These are phyloP conservation scores for Emergomyces orientalis DNA, from an alignment of 2,329 filamentous ascomycete species.

Conservation along the genomic window DNA sequence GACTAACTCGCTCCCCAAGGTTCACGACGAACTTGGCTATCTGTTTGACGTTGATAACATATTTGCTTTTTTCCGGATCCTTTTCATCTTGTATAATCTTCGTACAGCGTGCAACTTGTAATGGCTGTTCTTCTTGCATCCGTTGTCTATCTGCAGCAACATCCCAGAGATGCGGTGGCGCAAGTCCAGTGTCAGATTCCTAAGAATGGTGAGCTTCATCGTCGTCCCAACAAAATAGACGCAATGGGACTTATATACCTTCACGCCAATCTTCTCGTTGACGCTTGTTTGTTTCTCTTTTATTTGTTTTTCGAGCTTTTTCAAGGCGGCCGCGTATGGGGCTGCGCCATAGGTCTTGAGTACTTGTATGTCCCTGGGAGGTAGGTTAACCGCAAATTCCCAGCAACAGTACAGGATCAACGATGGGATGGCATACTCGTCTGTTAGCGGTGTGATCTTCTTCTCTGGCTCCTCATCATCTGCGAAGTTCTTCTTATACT, in stretches of 20 bases:
- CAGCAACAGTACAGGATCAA: not conserved
- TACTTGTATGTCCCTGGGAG: constrained; percentile 85
- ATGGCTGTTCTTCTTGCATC: constrained; percentile 95
- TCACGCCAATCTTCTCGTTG: constrained; percentile 86
- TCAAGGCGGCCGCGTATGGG: constrained; percentile 84
- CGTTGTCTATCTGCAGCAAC: constrained; percentile 94
- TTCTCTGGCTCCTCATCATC: constrained; percentile 98
- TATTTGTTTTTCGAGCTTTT: constrained; percentile 98
- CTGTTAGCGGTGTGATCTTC: constrained; percentile 95
- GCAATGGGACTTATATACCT: constrained; percentile 23
- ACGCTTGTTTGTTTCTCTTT: constrained; percentile 98
- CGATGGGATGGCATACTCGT: constrained; percentile 60
- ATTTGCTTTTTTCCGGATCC: constrained; percentile 96
- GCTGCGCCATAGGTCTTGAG: constrained; percentile 98
- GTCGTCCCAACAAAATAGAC: not conserved
- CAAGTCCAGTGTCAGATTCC: constrained; percentile 97
- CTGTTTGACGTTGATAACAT: constrained; percentile 99
- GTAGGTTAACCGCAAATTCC: constrained; percentile 22
- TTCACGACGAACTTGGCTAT: constrained; percentile 99
- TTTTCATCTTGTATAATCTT: constrained; percentile 98
- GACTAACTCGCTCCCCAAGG: constrained; percentile 89
- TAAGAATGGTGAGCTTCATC: constrained; percentile 29
- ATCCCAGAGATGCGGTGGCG: constrained; percentile 97
- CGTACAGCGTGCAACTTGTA: constrained; percentile 95
- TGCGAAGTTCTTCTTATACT: constrained; percentile 93